Evolutionary conservation across 495 filamentous ascomycete species (phyloP).

Genomic region (Penicillium psychrofluorescens): DNA sequence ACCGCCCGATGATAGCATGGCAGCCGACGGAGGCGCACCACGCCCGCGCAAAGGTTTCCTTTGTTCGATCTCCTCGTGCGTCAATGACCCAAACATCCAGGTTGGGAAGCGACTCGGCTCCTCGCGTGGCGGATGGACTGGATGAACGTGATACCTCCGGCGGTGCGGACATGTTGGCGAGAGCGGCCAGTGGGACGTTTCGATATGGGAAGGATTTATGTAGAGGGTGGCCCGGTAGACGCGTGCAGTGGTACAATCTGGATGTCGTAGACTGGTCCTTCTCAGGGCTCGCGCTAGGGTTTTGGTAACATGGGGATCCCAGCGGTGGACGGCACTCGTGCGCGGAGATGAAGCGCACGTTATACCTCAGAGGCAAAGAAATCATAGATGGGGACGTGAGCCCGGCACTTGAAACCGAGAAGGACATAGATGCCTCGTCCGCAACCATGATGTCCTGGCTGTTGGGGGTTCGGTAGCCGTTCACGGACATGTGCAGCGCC

Average conservation of each 20-base stretch:
- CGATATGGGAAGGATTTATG: conserved; percentile 55
- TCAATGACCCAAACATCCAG: conserved; percentile 43
- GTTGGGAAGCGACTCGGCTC: background rate
- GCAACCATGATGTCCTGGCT: conserved; percentile 30
- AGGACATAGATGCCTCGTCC: conserved; percentile 45
- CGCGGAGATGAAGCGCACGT: conserved; percentile 59
- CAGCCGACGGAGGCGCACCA: conserved; percentile 63
- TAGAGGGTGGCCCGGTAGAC: conserved; percentile 53
- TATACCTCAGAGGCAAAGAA: conserved; percentile 46
- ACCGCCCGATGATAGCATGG: conserved; percentile 60
- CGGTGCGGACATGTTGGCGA: conserved; percentile 26
- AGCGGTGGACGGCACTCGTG: conserved; percentile 56
- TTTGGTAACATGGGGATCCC: conserved; percentile 17
- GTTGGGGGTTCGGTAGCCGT: conserved; percentile 5
- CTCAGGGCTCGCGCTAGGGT: conserved; percentile 20
- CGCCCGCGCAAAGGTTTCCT: conserved; percentile 60
- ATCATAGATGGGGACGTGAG: conserved; percentile 29
- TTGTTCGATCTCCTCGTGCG: conserved; percentile 44
- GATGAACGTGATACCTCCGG: background rate
- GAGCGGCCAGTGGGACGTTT: conserved; percentile 43
- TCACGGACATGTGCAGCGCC: conserved; percentile 14
- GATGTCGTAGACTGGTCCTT: conserved; percentile 2
- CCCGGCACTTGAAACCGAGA: conserved; percentile 18
- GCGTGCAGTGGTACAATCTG: conserved; percentile 8
- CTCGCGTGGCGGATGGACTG: background rate